These are phyloP conservation scores for Solanum stenotomum DNA, from an alignment of 257 asterid species.

Conservation along the genomic window DNA sequence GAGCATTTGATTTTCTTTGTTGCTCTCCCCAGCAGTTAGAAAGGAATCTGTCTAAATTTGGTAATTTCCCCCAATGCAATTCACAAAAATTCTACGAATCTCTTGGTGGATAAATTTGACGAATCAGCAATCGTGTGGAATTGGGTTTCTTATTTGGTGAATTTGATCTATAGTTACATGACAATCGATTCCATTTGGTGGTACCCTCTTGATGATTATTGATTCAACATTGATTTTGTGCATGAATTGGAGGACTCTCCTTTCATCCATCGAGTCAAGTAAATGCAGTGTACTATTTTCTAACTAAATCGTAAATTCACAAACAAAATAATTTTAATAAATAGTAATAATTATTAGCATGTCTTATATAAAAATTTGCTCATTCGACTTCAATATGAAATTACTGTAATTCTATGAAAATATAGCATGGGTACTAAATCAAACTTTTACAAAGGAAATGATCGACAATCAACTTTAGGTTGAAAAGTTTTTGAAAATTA, in stretches of 20 bases:
- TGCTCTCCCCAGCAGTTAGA: neutral
- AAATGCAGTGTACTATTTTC: neutral
- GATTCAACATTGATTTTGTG: neutral
- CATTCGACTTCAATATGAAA: neutral
- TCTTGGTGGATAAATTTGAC: neutral
- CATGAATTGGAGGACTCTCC: neutral
- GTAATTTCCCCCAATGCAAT: neutral
- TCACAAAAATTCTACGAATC: neutral
- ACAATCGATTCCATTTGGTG: neutral
- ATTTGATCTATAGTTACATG: neutral
- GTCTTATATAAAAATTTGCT: no score
- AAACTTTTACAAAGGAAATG: neutral
- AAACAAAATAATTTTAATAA: no score
- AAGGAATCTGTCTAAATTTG: neutral
- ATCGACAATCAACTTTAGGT: neutral
- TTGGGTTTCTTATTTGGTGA: neutral
- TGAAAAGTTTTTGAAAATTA: neutral
- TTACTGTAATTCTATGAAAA: neutral
- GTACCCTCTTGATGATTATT: neutral
- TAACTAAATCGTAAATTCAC: neutral
- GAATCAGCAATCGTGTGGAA: accelerated
- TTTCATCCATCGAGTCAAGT: neutral
- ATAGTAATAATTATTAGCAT: neutral
- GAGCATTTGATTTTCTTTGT: no score
- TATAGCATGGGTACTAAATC: neutral